Percentiles rank a stretch among this genome's conserved stretches.
Evolutionary conservation across 768 basidiomycete species (phyloP).

Genomic region (Tulasnella sp.): DNA sequence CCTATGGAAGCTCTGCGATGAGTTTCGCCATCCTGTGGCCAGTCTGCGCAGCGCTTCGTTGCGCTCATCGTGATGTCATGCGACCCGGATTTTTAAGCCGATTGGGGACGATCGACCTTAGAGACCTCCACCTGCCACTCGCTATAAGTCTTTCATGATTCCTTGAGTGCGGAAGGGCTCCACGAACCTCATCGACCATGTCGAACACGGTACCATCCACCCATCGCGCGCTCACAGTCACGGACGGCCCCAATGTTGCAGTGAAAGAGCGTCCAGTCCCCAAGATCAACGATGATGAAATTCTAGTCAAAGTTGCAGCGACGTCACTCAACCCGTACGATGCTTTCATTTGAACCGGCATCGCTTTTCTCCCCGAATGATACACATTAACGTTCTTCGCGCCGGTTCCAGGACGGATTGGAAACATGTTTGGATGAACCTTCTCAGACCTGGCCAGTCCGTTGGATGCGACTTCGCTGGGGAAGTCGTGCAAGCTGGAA

Average conservation of each 20-base stretch:
- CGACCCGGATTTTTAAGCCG: background rate
- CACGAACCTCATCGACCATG: background rate
- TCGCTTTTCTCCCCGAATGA: background rate
- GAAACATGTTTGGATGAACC: constrained; percentile 3
- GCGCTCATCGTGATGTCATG: background rate
- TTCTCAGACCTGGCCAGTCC: constrained; percentile 16
- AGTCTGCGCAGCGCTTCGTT: background rate
- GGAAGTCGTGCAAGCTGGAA: constrained; percentile 18
- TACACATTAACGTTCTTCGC: background rate
- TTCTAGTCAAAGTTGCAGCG: constrained; percentile 14
- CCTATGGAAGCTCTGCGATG: no score
- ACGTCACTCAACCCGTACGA: constrained; percentile 18
- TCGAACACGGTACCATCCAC: background rate
- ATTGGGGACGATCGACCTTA: background rate
- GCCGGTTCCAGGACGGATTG: background rate
- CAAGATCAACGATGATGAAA: constrained; percentile 3
- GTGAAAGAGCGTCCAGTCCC: background rate
- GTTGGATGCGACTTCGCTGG: constrained; percentile 19
- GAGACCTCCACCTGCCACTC: background rate
- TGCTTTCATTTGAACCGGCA: background rate
- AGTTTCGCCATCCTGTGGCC: background rate
- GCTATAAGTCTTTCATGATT: no score
- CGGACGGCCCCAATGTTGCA: background rate
- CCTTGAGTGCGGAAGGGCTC: no score
- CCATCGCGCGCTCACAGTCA: background rate